Percentiles rank a stretch among this genome's conserved stretches.
These are phyloP conservation scores for Candida boleticola DNA, from an alignment of 805 yeast species.

Conservation along the genomic window DNA sequence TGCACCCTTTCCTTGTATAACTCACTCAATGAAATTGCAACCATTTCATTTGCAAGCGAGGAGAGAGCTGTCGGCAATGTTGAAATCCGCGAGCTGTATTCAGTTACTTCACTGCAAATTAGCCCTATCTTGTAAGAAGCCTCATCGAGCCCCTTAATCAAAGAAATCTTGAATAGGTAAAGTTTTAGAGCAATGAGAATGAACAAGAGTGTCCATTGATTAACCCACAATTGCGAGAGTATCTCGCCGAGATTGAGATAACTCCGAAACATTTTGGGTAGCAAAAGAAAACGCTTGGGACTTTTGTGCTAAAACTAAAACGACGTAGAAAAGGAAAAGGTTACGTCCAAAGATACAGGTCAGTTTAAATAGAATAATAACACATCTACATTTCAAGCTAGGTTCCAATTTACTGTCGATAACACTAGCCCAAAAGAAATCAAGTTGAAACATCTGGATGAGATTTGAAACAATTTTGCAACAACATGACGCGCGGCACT, in stretches of 20 bases:
- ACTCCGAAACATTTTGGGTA: constrained; percentile 8
- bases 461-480: too few species aligned
- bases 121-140: constrained; percentile 36
- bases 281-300: neutral
- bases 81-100: constrained; percentile 24
- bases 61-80: constrained; percentile 60
- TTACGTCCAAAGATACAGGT: too few species aligned
- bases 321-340: too few species aligned
- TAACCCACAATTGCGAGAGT: constrained; percentile 64
- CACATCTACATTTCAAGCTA: too few species aligned
- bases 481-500: too few species aligned
- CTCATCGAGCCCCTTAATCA: constrained; percentile 40
- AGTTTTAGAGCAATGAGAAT: constrained; percentile 60
- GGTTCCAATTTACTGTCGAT: too few species aligned
- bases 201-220: constrained; percentile 58
- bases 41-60: constrained; percentile 49
- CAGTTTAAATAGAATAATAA: too few species aligned
- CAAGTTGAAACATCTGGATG: too few species aligned
- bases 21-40: constrained; percentile 46
- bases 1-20: constrained; percentile 46
- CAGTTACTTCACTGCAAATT: constrained; percentile 50
- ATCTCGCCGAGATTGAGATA: constrained; percentile 53
- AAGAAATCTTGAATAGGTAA: constrained; percentile 49
- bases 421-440: too few species aligned
- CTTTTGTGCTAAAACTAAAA: too few species aligned